Evolutionary conservation across 176 grass and related monocot genomes (phyloP).

Genomic region (Bromus sterilis): DNA sequence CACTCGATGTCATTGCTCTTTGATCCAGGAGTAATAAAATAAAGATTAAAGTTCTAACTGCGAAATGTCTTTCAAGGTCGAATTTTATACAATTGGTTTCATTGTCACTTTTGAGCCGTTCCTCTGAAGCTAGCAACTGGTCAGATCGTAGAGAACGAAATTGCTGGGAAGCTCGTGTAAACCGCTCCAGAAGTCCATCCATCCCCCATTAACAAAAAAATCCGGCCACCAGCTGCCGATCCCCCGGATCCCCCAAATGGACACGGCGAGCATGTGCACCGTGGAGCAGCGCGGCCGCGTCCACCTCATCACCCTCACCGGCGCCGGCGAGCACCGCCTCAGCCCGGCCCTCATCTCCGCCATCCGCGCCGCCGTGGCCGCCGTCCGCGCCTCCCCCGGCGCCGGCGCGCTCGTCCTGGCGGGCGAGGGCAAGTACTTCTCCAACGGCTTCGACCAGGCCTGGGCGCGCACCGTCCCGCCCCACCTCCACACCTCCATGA

Average conservation of each 20-base stretch:
- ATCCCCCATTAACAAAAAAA: background rate
- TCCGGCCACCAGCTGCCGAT: background rate
- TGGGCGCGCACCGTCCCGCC: conserved; percentile 32
- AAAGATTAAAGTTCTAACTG: too few species aligned
- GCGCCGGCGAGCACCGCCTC: conserved; percentile 57
- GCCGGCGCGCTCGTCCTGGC: conserved; percentile 46
- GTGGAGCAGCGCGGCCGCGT: conserved; percentile 48
- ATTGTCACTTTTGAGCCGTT: too few species aligned
- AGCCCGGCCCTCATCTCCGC: conserved; percentile 25
- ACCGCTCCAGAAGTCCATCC: background rate
- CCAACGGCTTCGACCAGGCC: conserved; percentile 63
- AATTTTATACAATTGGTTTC: too few species aligned
- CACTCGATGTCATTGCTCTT: too few species aligned
- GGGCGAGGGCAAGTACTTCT: conserved; percentile 74
- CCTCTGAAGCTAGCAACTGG: background rate
- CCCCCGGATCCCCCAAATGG: background rate
- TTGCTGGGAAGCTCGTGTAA: background rate
- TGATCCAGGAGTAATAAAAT: too few species aligned
- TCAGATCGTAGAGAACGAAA: background rate
- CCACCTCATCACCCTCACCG: conserved; percentile 59
- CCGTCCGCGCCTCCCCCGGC: background rate
- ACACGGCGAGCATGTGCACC: conserved; percentile 24
- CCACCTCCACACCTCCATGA: conserved; percentile 17
- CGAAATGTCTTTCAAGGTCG: too few species aligned
- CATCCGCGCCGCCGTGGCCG: conserved; percentile 34